phyloP scores from a whole-genome alignment of 768 basidiomycete genomes.

The Fomitopsis pulvina region DNA sequence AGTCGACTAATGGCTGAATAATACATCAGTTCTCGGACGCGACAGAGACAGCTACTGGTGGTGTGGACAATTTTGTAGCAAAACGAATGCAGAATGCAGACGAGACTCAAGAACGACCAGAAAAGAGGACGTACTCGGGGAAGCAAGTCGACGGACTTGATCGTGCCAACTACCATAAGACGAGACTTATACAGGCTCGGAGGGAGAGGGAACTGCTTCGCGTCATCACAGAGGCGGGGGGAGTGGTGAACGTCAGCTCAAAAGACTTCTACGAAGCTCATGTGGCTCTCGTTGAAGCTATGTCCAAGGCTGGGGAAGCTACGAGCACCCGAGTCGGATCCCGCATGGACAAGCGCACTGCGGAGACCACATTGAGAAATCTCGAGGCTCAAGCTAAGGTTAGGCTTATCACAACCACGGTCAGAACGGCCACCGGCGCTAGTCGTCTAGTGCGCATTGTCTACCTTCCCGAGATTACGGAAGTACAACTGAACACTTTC shows the following conservation, averaged over 20 bases:
- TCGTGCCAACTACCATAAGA: constrained; percentile 26
- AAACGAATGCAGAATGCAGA: no score
- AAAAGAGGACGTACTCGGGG: constrained; percentile 11
- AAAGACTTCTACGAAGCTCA: constrained; percentile 71
- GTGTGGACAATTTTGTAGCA: no score
- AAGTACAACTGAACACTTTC: constrained; percentile 50
- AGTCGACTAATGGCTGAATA: no score
- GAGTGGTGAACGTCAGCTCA: constrained; percentile 56
- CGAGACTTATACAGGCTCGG: constrained; percentile 72
- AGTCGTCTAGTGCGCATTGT: constrained; percentile 54
- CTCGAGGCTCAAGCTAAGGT: constrained; percentile 63
- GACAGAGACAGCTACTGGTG: no score
- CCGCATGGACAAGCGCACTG: constrained; percentile 69
- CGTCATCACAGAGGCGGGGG: constrained; percentile 58
- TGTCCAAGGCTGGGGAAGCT: constrained; percentile 55
- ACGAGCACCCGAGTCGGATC: constrained; percentile 66
- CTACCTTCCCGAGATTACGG: constrained; percentile 53
- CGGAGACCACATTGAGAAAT: constrained; percentile 48
- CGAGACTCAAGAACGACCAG: constrained; percentile 4
- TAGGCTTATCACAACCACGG: constrained; percentile 61
- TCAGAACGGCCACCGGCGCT: constrained; percentile 52
- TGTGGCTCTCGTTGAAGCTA: constrained; percentile 48
- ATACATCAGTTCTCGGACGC: no score
- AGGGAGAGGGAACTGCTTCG: constrained; percentile 76
- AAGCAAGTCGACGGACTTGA: neutral